phyloP scores from a whole-genome alignment of 352 stramenopile species.

The Phytopythium vexans region DNA sequence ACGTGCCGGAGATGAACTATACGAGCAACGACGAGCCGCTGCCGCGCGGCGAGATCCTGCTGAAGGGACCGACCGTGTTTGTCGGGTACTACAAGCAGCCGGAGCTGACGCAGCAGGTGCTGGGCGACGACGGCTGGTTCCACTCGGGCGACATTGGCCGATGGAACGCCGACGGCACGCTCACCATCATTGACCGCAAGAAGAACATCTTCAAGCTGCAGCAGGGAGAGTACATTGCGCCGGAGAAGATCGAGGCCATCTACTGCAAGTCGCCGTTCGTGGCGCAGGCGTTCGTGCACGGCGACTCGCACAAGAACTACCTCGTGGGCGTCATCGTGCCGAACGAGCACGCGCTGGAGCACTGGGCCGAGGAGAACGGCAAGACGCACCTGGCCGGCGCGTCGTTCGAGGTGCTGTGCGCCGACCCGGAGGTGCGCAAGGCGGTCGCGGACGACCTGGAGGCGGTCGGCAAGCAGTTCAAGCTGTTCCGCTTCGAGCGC shows the following conservation, averaged over 20 bases:
- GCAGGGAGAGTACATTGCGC: constrained; percentile 94
- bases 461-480: constrained; percentile 45
- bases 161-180: constrained; percentile 90
- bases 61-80: constrained; percentile 82
- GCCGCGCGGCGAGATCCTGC: constrained; percentile 84
- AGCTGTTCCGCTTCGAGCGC: constrained; percentile 92
- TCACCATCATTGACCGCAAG: constrained; percentile 90
- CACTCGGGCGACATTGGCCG: constrained; percentile 96
- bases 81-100: constrained; percentile 95
- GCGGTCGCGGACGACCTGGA: constrained; percentile 80
- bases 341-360: constrained; percentile 83
- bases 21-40: constrained; percentile 42
- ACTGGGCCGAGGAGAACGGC: constrained; percentile 60
- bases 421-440: constrained; percentile 18
- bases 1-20: constrained; percentile 98
- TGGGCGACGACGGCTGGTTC: constrained; percentile 94
- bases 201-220: constrained; percentile 95
- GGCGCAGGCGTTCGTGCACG: constrained; percentile 93
- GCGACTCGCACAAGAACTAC: constrained; percentile 92
- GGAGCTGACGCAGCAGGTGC: constrained; percentile 86
- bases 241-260: constrained; percentile 96
- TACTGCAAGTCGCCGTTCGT: constrained; percentile 91
- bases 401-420: constrained; percentile 17
- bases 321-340: constrained; percentile 94
- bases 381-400: too few species aligned